Evolutionary conservation across 2,329 filamentous ascomycete genomes (phyloP).

Genomic region (Ceratocystis lukuohia): DNA sequence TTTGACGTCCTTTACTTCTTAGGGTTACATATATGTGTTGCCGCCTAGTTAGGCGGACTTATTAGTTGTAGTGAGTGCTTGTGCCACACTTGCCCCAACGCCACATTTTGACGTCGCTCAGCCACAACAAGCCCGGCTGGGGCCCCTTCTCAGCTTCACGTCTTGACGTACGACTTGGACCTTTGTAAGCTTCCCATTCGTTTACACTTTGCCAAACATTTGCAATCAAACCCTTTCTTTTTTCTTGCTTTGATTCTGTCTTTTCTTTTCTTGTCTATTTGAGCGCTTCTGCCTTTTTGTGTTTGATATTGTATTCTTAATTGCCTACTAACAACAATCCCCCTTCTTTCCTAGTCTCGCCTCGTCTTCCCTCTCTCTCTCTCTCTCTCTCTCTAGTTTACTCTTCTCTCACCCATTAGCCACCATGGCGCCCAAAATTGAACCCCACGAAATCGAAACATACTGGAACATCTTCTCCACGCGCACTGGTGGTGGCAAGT

Average conservation of each 20-base stretch:
- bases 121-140: neutral
- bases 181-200: neutral
- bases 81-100: neutral
- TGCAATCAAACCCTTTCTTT: neutral
- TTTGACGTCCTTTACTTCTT: neutral
- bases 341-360: neutral
- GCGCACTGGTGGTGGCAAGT: constrained; percentile 46
- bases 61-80: neutral
- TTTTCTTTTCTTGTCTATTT: neutral
- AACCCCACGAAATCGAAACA: constrained; percentile 48
- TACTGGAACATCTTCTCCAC: constrained; percentile 53
- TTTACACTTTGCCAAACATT: neutral
- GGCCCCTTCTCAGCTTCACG: neutral
- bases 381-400: neutral
- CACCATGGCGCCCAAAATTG: constrained; percentile 47
- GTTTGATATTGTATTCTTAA: neutral
- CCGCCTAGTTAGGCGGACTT: neutral
- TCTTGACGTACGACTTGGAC: neutral
- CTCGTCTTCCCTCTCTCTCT: neutral
- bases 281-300: neutral
- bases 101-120: constrained; percentile 4
- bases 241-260: neutral
- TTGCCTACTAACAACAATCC: neutral
- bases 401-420: neutral
- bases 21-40: neutral